Evolutionary conservation across 2,329 filamentous ascomycete genomes (phyloP), one percentile per base, ranked within the genome.

Genomic region (Fusarium sp.): DNA sequence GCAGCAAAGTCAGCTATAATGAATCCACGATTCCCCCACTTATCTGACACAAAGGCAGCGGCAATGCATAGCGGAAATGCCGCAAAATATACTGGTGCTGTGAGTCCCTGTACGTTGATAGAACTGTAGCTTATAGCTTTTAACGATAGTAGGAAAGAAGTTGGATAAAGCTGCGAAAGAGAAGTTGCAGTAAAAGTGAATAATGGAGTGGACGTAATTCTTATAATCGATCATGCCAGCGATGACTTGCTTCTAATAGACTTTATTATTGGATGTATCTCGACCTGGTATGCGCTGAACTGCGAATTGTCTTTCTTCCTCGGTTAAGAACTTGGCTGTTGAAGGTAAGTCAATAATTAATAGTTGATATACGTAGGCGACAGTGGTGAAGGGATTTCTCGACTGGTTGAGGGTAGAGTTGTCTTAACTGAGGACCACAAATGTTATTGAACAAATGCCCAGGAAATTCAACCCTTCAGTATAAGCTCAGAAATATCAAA

Each of bases 111-210:
- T 0, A 66, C 68, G 0, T 48, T 57, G 6, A 70, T 42, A 0
- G 48, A 59, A 10, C 46, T 49, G 8, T 69, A 70, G 0, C 68
- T 63, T 7, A 70, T 47, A 2, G n/a, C 23, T 37, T 9, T 61
- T 31, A 3, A 70, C 56, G 23, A 70, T 70, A 2, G 66, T 67
- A 1, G 68, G 68, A 0, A 70, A 52, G 8, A 69, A 70, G 38
- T 69, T 69, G 16, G 68, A 54, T 1, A 70, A 33, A 6, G 53
- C 63, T 3, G 66, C 66, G n/a, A 70, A 70, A 0, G 68, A 69
- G 33, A 57, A 69, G 29, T 70, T 70, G n/a, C 63, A 69, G 16
- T 66, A 69, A 23, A 70, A 70, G 29, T 69, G 66, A 3, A 69
- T 70, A 2, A 64, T 28, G 3, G 68, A 55, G 6, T 70, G 68